phyloP scores from a whole-genome alignment of 176 grass and related monocot species.

The Phoenix dactylifera region DNA sequence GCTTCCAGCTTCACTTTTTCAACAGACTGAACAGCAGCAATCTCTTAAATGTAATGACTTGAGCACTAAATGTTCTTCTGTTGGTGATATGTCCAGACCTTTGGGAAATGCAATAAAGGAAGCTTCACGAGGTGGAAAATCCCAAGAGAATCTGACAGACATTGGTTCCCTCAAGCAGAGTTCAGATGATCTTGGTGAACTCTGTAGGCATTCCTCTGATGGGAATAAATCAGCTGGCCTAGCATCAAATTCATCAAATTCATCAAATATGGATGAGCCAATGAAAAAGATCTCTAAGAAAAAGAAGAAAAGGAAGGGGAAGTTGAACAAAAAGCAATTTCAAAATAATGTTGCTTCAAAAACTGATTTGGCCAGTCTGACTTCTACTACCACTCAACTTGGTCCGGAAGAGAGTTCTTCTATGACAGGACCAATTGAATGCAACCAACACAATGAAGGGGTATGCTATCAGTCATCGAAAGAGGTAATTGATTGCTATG shows the following conservation, averaged over 20 bases:
- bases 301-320: neutral
- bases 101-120: conserved; percentile 2
- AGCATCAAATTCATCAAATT: neutral
- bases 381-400: neutral
- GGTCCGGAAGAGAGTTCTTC: neutral
- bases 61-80: neutral
- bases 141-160: neutral
- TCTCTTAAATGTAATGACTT: too few relatives aligned
- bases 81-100: neutral
- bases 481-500: neutral
- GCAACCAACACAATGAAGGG: neutral
- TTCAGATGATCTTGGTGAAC: too few relatives aligned
- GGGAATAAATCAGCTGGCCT: neutral
- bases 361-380: neutral
- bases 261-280: neutral
- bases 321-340: neutral
- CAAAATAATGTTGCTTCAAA: neutral
- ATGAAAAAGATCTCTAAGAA: neutral
- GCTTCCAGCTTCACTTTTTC: too few relatives aligned
- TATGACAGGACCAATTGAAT: neutral
- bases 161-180: neutral
- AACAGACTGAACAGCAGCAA: too few relatives aligned
- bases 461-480: neutral
- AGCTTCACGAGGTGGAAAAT: neutral
- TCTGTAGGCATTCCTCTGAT: neutral